Base-by-base conservation (phyloP, 371 early-diverging fungal genomes). In the Blakeslea trispora region DNA sequence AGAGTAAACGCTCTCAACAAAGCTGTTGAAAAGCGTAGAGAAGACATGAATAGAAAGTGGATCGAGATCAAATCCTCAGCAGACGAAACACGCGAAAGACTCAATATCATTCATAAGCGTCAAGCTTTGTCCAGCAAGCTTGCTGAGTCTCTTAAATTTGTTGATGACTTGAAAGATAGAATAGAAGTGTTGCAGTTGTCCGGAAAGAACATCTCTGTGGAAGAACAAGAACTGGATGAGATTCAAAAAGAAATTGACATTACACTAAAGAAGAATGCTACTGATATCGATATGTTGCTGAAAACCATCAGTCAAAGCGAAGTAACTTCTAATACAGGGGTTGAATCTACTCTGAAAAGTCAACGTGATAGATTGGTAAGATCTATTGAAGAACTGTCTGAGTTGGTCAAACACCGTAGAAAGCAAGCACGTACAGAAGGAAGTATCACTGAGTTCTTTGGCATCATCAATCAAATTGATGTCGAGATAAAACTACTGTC, bases 391-490 rank as follows among this genome's bases (percentile, higher is more conserved):
- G 70, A 75, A n/a, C 58, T 82, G 5, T 58, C 61, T 31, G 44
- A 54, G 5, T 23, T 72, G 23, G 68, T 81, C 8, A 57, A 72
- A 28, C 62, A 62, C 9, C 75, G 79, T 13, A 53, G 61, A 40
- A 48, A 69, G 18, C 72, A 75, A 50, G 77, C 79, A 2, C 62
- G 65, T 14, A 72, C 68, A 37, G 74, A 77, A 44, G 75, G 73
- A 50, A 77, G 72, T 34, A 59, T 80, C 37, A 63, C 71, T 5
- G 55, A 66, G 10, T 77, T 80, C 50, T 64, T 81, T 55, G 68
- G 56, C n/a, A 68, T 77, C 3, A 68, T 69, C 8, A 75, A 77
- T 45, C 70, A 75, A 60, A 57, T 82, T 23, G 71, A 78, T 23
- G 53, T 57, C 5, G 67, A 73, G 21, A 75, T 80, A 21, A 24